These are phyloP conservation scores for Lactarius hengduanensis DNA, from an alignment of 768 basidiomycete genomes.

Conservation along the genomic window DNA sequence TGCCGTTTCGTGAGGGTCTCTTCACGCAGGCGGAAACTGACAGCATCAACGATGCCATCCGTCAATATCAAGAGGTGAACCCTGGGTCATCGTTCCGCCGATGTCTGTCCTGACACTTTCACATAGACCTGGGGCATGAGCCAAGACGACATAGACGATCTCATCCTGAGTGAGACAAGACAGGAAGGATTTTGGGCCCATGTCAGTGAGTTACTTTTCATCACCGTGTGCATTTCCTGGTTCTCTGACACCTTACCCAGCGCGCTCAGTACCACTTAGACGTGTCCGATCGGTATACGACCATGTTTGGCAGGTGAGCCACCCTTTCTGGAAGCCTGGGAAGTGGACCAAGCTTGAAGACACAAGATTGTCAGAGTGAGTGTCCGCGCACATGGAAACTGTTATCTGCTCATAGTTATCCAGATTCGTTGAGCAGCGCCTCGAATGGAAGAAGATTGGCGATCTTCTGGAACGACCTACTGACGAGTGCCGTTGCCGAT, in stretches of 20 bases:
- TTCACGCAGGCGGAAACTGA: background rate
- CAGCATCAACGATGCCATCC: background rate
- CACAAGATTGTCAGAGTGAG: background rate
- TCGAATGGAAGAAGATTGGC: background rate
- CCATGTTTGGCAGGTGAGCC: background rate
- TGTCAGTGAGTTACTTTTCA: background rate
- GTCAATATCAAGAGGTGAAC: background rate
- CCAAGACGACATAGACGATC: too few relatives aligned
- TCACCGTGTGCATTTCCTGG: rapidly evolving
- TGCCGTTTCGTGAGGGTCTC: background rate
- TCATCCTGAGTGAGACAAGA: too few relatives aligned
- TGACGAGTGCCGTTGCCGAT: background rate
- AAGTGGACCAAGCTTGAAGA: background rate
- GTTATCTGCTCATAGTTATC: too few relatives aligned
- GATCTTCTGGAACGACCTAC: background rate
- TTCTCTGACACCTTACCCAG: background rate
- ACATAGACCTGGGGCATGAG: background rate
- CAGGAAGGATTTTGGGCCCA: background rate
- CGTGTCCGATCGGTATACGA: background rate
- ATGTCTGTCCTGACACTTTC: background rate
- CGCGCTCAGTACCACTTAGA: background rate
- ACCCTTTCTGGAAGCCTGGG: background rate
- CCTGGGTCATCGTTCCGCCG: too few relatives aligned
- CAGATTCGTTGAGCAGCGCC: too few relatives aligned
- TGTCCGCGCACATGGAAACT: background rate